Base-by-base conservation (phyloP, 306 rosid genomes). In the Rosa multiflora region DNA sequence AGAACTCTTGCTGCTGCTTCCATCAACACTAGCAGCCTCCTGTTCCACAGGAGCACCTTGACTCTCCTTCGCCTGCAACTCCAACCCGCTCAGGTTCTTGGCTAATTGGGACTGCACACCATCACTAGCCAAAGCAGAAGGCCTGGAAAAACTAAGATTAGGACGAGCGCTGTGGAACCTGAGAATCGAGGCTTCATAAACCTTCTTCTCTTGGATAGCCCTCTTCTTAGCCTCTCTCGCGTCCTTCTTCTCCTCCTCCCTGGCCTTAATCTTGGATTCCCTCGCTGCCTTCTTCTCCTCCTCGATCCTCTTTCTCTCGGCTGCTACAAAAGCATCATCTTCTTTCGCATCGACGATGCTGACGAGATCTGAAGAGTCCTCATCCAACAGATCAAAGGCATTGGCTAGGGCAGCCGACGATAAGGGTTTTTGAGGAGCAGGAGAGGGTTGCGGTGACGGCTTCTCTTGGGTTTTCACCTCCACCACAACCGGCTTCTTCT, bases 301-400 rank as follows among this genome's bases (percentile, higher is more conserved):
- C 15, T 59, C 66, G 6, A 10, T 47, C 21, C 18, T 3, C 43
- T 71, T 29, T 29, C 13, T 52, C n/a, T 52, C 76, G 0, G 14
- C 37, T 3, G 51, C 35, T 40, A 35, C n/a, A 39, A 52, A 73
- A 4, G 77, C 66, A 6, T 5, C 21, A 1, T 20, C 67, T 1
- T 17, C 37, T 15, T 35, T 53, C n/a, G 49, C 66, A n/a, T 73
- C 77, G 4, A 73, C 77, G 4, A 39, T 43, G 35, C 20, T 15
- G 35, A 73, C 20, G 39, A 73, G 48, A 37, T 61, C 67, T 64
- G 70, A 64, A 2, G 70, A 64, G 44, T 64, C 46, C 37, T 55
- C 67, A 6, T 37, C 49, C 51, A 53, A 39, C 6, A 55, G 21
- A 11, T 55, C 59, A 62, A 73, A 73, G 0, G 77, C 9, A 62